Evolutionary conservation across 148 eudicot species (phyloP).

Genomic region (Suaeda aralocaspica): DNA sequence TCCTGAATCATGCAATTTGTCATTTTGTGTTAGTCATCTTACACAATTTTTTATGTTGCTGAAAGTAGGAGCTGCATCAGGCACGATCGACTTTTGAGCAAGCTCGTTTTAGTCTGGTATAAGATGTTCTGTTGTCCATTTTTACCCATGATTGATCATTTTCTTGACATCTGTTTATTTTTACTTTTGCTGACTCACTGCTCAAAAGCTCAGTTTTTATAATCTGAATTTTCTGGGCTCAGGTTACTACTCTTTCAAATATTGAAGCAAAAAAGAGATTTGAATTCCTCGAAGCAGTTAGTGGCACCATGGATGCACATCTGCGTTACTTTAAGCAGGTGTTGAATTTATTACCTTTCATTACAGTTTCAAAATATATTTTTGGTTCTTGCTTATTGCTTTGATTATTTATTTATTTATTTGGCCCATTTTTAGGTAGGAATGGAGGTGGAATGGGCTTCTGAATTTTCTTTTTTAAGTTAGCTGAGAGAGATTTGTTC

Average conservation of each 20-base stretch:
- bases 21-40: constrained; percentile 8
- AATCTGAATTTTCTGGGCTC: constrained; percentile 11
- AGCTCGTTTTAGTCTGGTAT: constrained; percentile 93
- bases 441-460: background rate
- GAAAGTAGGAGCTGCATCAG: constrained; percentile 82
- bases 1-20: constrained; percentile 9
- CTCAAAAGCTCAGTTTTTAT: constrained; percentile 15
- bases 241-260: constrained; percentile 85
- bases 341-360: background rate
- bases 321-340: constrained; percentile 98
- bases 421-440: background rate
- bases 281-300: constrained; percentile 96
- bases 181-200: background rate
- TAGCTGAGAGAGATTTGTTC: background rate
- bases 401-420: background rate
- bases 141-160: constrained; percentile 4
- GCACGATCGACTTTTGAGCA: constrained; percentile 92
- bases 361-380: background rate
- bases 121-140: constrained; percentile 12
- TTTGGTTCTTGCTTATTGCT: background rate
- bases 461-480: background rate
- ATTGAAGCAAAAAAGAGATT: constrained; percentile 98
- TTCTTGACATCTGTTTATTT: constrained; percentile 4
- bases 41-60: constrained; percentile 10
- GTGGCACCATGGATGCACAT: constrained; percentile 98